Evolutionary conservation across 2,329 filamentous ascomycete genomes (phyloP).

Genomic region (Tolypocladium pustulatum): DNA sequence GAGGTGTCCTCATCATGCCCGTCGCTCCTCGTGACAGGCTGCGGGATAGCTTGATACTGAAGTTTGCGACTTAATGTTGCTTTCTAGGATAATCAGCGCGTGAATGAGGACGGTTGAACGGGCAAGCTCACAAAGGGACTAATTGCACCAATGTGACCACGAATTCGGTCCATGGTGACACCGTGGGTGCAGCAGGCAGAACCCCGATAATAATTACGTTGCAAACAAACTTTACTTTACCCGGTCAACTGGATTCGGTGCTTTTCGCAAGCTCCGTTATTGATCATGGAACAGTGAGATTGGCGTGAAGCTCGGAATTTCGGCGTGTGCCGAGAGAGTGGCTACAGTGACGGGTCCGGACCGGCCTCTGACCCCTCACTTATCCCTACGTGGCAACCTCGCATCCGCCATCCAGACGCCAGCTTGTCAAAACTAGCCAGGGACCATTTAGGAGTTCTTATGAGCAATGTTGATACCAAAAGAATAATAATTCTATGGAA

Average conservation of each 20-base stretch:
- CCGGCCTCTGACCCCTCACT: background rate
- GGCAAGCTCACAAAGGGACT: background rate
- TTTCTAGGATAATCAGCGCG: background rate
- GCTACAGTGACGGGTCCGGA: background rate
- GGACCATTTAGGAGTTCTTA: background rate
- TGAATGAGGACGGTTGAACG: background rate
- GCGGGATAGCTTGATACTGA: background rate
- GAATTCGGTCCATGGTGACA: background rate
- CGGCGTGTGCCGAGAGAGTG: background rate
- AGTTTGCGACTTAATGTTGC: background rate
- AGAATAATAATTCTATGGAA: background rate
- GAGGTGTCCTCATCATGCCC: background rate
- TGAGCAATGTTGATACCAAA: background rate
- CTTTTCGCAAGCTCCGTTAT: background rate
- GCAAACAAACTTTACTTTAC: background rate
- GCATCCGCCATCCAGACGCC: background rate
- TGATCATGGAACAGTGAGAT: background rate
- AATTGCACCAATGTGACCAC: background rate
- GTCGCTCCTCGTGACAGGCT: background rate
- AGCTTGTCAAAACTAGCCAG: background rate
- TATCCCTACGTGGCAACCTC: background rate
- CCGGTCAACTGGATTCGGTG: background rate
- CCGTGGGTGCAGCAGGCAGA: background rate
- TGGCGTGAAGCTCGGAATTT: background rate
- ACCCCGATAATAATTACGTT: background rate